Evolutionary conservation across 2,329 filamentous ascomycete genomes (phyloP).

Genomic region (Penicillium sp.): DNA sequence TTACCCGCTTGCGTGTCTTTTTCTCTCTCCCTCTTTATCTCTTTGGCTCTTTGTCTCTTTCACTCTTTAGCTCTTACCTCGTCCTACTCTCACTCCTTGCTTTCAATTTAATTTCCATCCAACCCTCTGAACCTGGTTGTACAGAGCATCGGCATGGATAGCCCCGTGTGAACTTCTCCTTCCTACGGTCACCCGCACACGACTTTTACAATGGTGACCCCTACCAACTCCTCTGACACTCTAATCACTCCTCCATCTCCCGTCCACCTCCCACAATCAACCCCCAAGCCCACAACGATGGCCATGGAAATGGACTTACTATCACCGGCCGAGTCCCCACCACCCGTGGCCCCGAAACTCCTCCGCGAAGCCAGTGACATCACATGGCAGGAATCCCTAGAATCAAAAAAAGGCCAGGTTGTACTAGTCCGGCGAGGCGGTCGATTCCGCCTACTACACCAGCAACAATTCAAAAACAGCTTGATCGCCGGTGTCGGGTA

Average conservation of each 20-base stretch:
- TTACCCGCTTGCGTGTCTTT: constrained; percentile 3
- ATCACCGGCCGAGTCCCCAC: constrained; percentile 1
- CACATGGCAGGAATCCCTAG: constrained; percentile 18
- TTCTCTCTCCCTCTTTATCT: not conserved
- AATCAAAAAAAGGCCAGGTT: constrained; percentile 14
- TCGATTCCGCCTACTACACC: constrained; percentile 20
- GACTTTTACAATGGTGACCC: constrained; percentile 11
- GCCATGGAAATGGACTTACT: constrained; percentile 3
- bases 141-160: not conserved
- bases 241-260: constrained; percentile 12
- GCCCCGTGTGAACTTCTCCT: constrained; percentile 7
- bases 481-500: constrained; percentile 48
- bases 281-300: not conserved
- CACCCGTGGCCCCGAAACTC: constrained; percentile 15
- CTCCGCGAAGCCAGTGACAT: constrained; percentile 22
- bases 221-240: constrained; percentile 17
- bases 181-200: not conserved
- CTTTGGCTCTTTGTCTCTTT: not conserved
- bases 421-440: constrained; percentile 15
- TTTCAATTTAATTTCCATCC: not conserved
- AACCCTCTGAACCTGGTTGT: not conserved
- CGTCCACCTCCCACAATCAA: not conserved
- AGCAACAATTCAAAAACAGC: constrained; percentile 35
- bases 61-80: not conserved
- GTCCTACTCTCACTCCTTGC: not conserved